Base-by-base conservation (phyloP, 1,284 basidiomycete genomes). In the Pseudozyma thailandica region DNA sequence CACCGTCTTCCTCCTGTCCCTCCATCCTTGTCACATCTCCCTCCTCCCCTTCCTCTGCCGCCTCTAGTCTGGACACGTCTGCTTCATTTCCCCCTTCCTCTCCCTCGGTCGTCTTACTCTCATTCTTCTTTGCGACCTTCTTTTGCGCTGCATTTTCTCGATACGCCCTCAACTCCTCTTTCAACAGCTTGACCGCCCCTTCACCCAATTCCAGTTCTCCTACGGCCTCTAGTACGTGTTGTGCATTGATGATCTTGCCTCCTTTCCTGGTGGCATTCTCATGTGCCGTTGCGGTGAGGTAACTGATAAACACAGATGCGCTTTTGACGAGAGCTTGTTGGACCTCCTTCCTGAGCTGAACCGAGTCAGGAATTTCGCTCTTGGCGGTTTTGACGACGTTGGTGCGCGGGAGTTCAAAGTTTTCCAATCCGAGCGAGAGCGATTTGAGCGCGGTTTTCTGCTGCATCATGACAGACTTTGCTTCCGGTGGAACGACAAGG, bases 281-380 rank as follows among this genome's bases (percentile, higher is more conserved):
- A 75, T 94, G 93, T 0, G 93, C 91, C 3, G 92, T 93, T 9
- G 62, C 30, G 30, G 57, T 63, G 16, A 95, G 85, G 76, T 93
- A 94, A 83, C 91, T 93, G 75, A 96, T 93, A 82, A 94, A 95
- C 23, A 94, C 90, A 0, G 92, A 93, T 2, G 92, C 92, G 21
- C 90, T 89, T 78, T 93, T 92, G 20, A 92, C 86, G 5, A 94
- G 86, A 10, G 92, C 91, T 1, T 90, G 83, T 0, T 92, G 88
- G 0, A 90, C 91, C 65, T 95, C 93, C 75, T 93, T 93, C 75
- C 93, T 91, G 62, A 95, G 84, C 80, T 94, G 93, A 5, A 90
- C 88, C 70, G 89, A 90, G 9, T 93, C 91, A 5, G 92, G 91
- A 13, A 94, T 85, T 26, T 62, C 84, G 16, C 83, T 89, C 82